These are phyloP conservation scores for Wickerhamia fluorescens DNA, from an alignment of 805 yeast genomes.

Conservation along the genomic window DNA sequence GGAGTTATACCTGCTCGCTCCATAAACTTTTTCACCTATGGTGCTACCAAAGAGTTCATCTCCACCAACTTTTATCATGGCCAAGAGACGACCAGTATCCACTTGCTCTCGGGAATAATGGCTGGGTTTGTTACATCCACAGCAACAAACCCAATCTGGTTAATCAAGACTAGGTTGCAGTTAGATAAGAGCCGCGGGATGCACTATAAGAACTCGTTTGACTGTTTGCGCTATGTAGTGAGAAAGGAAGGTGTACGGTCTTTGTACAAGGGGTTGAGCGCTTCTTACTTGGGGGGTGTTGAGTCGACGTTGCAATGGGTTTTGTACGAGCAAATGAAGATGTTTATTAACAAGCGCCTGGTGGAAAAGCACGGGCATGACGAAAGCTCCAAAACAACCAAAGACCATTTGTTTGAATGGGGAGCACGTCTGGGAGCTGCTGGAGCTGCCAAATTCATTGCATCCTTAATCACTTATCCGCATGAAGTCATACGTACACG, in stretches of 20 bases:
- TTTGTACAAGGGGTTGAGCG: slow-evolving; percentile 85
- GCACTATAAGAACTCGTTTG: slow-evolving; percentile 76
- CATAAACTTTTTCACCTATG: slow-evolving; percentile 92
- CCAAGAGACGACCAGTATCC: slow-evolving; percentile 77
- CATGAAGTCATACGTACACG: slow-evolving; percentile 97
- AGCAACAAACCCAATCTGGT: slow-evolving; percentile 97
- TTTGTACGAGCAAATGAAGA: slow-evolving; percentile 89
- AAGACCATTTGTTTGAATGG: slow-evolving; percentile 80
- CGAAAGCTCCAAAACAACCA: slow-evolving; percentile 27
- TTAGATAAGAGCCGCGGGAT: slow-evolving; percentile 67
- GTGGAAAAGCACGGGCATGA: slow-evolving; percentile 26
- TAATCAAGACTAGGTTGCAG: slow-evolving; percentile 89
- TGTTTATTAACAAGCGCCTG: slow-evolving; percentile 49
- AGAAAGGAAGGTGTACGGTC: slow-evolving; percentile 74
- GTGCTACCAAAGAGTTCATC: slow-evolving; percentile 80
- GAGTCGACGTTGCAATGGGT: slow-evolving; percentile 97
- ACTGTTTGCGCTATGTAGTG: slow-evolving; percentile 66
- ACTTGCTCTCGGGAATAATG: slow-evolving; percentile 74
- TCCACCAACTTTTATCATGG: slow-evolving; percentile 62
- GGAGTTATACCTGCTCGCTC: slow-evolving; percentile 98
- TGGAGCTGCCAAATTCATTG: slow-evolving; percentile 90
- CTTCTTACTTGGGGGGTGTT: slow-evolving; percentile 87
- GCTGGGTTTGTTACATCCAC: slow-evolving; percentile 96
- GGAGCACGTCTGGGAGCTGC: slow-evolving; percentile 95
- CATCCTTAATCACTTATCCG: slow-evolving; percentile 90